phyloP scores from a whole-genome alignment of 2,329 filamentous ascomycete genomes.

The Alternaria sp. region DNA sequence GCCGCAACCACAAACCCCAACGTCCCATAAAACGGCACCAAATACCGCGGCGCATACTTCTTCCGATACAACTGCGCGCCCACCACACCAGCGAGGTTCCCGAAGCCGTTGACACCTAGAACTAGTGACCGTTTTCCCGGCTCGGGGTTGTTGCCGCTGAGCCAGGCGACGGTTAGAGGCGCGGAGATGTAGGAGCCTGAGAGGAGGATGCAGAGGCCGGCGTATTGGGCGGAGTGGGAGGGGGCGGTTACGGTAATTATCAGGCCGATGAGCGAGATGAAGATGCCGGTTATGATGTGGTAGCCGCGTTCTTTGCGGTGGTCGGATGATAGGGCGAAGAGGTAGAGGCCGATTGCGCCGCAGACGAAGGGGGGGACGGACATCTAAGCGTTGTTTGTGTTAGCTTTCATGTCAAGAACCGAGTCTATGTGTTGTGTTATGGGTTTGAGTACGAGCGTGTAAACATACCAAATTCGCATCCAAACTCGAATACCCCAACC shows the following conservation, averaged over 20 bases:
- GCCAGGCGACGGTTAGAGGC: conserved; percentile 32
- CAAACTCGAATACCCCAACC: conserved; percentile 25
- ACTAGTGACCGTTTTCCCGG: conserved; percentile 29
- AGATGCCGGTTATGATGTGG: conserved; percentile 55
- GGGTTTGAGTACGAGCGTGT: too few relatives aligned
- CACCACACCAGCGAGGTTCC: conserved; percentile 35
- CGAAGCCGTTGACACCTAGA: conserved; percentile 30
- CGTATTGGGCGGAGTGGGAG: conserved; percentile 17
- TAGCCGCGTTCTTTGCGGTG: conserved; percentile 29
- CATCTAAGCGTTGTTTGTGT: conserved; percentile 25
- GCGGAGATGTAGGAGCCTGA: conserved; percentile 32
- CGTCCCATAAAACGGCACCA: conserved; percentile 28
- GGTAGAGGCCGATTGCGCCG: conserved; percentile 55
- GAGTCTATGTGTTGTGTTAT: too few relatives aligned
- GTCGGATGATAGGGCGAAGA: conserved; percentile 55
- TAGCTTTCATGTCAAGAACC: background rate
- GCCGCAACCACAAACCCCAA: conserved; percentile 30
- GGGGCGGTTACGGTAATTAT: conserved; percentile 20
- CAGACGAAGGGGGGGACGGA: conserved; percentile 58
- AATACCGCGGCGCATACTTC: conserved; percentile 25
- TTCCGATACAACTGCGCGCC: conserved; percentile 27
- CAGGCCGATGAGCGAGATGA: conserved; percentile 49
- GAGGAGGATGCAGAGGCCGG: conserved; percentile 29
- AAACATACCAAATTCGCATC: conserved; percentile 24
- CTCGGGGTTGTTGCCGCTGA: conserved; percentile 32